phyloP scores from a whole-genome alignment of 2,329 filamentous ascomycete genomes.

The Aspergillus proliferans region DNA sequence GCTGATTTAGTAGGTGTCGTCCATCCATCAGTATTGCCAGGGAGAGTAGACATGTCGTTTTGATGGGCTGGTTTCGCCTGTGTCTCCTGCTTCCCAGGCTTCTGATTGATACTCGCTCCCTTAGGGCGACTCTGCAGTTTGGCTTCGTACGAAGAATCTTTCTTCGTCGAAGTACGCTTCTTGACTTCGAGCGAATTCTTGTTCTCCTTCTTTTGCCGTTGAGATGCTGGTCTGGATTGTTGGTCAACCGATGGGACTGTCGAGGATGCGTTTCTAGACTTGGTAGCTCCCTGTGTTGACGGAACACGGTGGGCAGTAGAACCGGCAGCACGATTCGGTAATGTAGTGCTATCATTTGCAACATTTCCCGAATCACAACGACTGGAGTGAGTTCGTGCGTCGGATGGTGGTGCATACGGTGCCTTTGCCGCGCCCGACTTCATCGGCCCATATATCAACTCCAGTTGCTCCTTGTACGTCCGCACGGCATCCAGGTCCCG shows the following conservation, averaged over 20 bases:
- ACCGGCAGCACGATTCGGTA: background rate
- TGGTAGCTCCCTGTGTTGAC: background rate
- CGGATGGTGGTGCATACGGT: background rate
- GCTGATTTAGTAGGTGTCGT: conserved; percentile 5
- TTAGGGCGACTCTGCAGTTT: background rate
- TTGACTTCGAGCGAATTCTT: background rate
- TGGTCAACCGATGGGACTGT: background rate
- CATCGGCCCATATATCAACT: conserved; percentile 15
- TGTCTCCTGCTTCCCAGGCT: background rate
- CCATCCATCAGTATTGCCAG: conserved; percentile 3
- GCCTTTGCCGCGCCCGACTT: conserved; percentile 1
- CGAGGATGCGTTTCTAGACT: background rate
- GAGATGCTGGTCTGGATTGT: background rate
- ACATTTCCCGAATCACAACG: background rate
- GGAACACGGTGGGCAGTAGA: background rate
- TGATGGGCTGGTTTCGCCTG: background rate
- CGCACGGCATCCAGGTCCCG: conserved; percentile 32
- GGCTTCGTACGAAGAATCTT: background rate
- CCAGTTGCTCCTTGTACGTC: conserved; percentile 30
- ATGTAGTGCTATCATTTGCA: background rate
- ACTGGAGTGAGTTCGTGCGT: background rate
- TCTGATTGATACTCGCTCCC: background rate
- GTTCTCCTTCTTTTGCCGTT: conserved; percentile 2
- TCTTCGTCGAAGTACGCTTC: background rate
- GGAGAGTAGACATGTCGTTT: background rate